phyloP scores from a whole-genome alignment of 768 basidiomycete species.

The Tulasnella calospora region DNA sequence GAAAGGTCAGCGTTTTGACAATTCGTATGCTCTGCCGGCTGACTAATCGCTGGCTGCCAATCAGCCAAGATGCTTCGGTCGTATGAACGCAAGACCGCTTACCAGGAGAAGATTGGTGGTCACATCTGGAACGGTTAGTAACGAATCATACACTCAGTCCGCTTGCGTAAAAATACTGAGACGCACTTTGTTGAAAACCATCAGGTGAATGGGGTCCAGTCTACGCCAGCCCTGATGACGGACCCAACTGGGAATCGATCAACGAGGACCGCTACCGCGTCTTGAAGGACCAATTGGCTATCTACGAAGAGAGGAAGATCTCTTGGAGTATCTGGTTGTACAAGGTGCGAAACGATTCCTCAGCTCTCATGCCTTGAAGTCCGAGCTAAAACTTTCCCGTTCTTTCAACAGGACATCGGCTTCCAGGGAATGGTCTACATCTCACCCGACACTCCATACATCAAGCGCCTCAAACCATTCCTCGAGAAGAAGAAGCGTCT shows the following conservation, averaged over 20 bases:
- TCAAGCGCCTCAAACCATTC: constrained; percentile 40
- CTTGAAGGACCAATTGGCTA: constrained; percentile 64
- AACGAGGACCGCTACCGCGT: constrained; percentile 62
- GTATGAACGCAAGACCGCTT: constrained; percentile 37
- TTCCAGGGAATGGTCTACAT: constrained; percentile 41
- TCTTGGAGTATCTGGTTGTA: constrained; percentile 82
- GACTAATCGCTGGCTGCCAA: background rate
- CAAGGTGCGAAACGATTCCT: constrained; percentile 41
- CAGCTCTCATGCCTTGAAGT: too few relatives aligned
- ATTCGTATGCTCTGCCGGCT: background rate
- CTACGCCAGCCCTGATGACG: constrained; percentile 59
- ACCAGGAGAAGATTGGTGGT: constrained; percentile 32
- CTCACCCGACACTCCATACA: constrained; percentile 40
- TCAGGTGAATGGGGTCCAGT: constrained; percentile 84
- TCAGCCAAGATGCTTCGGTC: constrained; percentile 26
- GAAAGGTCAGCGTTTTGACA: background rate
- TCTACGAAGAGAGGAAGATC: constrained; percentile 56
- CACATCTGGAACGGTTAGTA: constrained; percentile 32
- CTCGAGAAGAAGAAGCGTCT: constrained; percentile 42
- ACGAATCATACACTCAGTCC: too few relatives aligned
- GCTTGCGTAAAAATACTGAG: constrained; percentile 28
- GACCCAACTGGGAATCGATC: constrained; percentile 56
- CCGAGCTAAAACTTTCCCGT: background rate
- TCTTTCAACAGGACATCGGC: constrained; percentile 36
- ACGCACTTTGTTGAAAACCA: background rate